Conservation (phyloP, 495 filamentous ascomycete genomes). For the Cenococcum geophilum region DNA sequence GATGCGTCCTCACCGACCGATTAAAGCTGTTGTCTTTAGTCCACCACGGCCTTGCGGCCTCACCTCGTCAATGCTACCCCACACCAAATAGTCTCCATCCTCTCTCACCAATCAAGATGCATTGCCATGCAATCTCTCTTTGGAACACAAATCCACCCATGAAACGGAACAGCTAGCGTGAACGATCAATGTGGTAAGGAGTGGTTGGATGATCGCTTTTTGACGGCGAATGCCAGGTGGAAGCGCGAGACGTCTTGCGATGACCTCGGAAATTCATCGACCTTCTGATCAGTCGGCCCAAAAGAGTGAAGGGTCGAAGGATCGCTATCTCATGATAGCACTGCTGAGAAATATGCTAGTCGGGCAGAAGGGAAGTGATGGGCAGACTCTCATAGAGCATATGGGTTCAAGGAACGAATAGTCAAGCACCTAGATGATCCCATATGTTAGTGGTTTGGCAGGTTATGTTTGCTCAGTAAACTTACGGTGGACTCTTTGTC, state of each 20-base stretch:
- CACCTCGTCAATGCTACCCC: slow-evolving; percentile 21
- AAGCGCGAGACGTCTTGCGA: background rate
- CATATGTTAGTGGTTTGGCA: slow-evolving; percentile 6
- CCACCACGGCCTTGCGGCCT: slow-evolving; percentile 13
- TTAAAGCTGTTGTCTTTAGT: slow-evolving; percentile 16
- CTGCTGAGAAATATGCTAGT: background rate
- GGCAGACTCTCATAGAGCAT: slow-evolving; percentile 57
- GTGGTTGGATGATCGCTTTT: slow-evolving; percentile 20
- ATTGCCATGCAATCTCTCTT: slow-evolving; percentile 23
- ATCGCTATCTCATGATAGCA: slow-evolving; percentile 3
- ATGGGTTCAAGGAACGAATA: slow-evolving; percentile 95
- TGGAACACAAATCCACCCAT: slow-evolving; percentile 16
- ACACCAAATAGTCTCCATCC: slow-evolving; percentile 1
- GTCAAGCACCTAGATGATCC: slow-evolving; percentile 70
- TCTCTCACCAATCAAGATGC: slow-evolving; percentile 7
- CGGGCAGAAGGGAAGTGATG: background rate
- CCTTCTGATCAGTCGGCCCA: background rate
- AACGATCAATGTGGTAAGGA: slow-evolving; percentile 23
- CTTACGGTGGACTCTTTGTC: slow-evolving; percentile 97
- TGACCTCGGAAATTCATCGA: background rate
- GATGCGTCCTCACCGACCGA: slow-evolving; percentile 13
- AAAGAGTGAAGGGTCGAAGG: slow-evolving; percentile 8
- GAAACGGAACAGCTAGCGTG: slow-evolving; percentile 13
- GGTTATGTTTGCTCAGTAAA: slow-evolving; percentile 28
- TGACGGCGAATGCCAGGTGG: background rate